phyloP scores from a whole-genome alignment of 441 rosid species.

The Kokia cookei region DNA sequence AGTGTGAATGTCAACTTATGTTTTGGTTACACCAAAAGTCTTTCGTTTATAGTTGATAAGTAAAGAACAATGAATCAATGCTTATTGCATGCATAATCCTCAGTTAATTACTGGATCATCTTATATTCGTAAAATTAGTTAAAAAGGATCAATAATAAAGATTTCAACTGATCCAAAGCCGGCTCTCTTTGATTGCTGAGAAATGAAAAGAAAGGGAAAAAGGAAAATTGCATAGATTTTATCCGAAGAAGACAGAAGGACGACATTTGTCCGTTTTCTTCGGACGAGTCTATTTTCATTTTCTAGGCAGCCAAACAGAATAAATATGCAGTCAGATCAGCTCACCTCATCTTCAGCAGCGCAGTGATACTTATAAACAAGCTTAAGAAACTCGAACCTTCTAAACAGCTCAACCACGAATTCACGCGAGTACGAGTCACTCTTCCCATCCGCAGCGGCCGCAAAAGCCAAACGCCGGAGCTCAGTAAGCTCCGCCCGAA shows the following conservation, averaged over 20 bases:
- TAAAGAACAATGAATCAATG: neutral
- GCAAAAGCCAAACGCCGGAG: conserved; percentile 39
- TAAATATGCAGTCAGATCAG: neutral
- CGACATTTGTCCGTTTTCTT: neutral
- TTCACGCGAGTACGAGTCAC: conserved; percentile 14
- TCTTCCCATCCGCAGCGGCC: conserved; percentile 22
- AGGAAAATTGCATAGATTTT: neutral
- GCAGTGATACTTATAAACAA: conserved; percentile 55
- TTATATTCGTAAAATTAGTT: neutral
- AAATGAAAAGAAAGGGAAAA: neutral
- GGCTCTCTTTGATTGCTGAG: neutral
- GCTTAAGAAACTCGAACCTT: conserved; percentile 62
- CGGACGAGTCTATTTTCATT: neutral
- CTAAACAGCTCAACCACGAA: conserved; percentile 31
- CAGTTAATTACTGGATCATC: neutral
- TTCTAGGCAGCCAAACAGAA: neutral
- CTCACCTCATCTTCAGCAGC: conserved; percentile 83
- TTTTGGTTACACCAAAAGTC: neutral
- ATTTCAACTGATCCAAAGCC: neutral
- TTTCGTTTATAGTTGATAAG: neutral
- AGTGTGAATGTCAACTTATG: conserved; percentile 7
- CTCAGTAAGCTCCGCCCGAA: conserved; percentile 49
- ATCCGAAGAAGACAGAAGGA: neutral
- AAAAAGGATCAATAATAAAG: neutral
- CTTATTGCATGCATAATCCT: neutral